These are phyloP conservation scores for Yamadazyma tumulicola DNA, from an alignment of 805 yeast species.

Conservation along the genomic window DNA sequence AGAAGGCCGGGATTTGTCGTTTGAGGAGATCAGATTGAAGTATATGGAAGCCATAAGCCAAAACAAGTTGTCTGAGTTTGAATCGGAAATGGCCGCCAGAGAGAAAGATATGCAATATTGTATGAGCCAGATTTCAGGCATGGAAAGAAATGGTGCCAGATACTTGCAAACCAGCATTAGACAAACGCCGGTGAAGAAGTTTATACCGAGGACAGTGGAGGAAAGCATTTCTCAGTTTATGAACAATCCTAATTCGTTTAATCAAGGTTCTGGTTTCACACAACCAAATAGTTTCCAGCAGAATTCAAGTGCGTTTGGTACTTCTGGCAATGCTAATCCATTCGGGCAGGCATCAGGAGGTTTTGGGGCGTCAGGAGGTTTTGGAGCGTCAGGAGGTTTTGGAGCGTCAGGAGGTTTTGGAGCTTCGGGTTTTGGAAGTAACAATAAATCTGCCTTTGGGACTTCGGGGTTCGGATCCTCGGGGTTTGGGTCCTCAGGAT, in stretches of 20 bases:
- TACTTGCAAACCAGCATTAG: slow-evolving; percentile 48
- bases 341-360: slow-evolving; percentile 2
- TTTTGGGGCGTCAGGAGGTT: slow-evolving; percentile 10
- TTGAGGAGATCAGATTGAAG: slow-evolving; percentile 50
- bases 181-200: slow-evolving; percentile 21
- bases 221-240: slow-evolving; percentile 23
- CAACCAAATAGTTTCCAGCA: neutral
- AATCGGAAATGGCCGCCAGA: slow-evolving; percentile 39
- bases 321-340: slow-evolving; percentile 8
- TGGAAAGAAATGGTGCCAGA: slow-evolving; percentile 52
- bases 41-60: slow-evolving; percentile 39
- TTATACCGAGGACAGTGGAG: slow-evolving; percentile 25
- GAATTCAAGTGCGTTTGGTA: slow-evolving; percentile 1
- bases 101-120: slow-evolving; percentile 46
- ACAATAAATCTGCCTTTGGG: slow-evolving; percentile 12
- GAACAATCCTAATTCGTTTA: slow-evolving; percentile 5
- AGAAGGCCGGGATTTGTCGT: slow-evolving; percentile 49
- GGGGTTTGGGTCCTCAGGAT: slow-evolving; percentile 3
- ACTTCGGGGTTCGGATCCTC: slow-evolving; percentile 13
- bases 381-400: slow-evolving; percentile 4
- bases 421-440: slow-evolving; percentile 10
- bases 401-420: slow-evolving; percentile 6
- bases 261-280: neutral
- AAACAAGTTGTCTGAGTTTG: slow-evolving; percentile 36
- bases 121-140: slow-evolving; percentile 30